These are phyloP conservation scores for Juncus effusus DNA, from an alignment of 176 grass and related monocot species.

Conservation along the genomic window DNA sequence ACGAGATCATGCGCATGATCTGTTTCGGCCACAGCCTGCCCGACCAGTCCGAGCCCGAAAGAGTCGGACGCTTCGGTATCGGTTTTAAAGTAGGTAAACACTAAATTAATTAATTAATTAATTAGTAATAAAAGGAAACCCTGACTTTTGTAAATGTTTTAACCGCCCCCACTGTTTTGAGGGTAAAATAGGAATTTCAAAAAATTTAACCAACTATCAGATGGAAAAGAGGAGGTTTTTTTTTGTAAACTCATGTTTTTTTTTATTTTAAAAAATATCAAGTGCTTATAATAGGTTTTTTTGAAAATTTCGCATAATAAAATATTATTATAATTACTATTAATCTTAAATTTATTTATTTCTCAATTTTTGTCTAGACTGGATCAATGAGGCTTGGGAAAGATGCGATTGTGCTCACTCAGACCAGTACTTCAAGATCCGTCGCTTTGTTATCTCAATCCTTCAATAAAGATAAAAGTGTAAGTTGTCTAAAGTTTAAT, in stretches of 20 bases:
- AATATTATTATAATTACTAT: no score
- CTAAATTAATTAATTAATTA: conserved; percentile 3
- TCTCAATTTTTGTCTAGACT: conserved; percentile 46
- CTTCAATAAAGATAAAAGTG: conserved; percentile 70
- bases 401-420: conserved; percentile 83
- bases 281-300: background rate
- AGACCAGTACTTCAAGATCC: conserved; percentile 67
- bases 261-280: background rate
- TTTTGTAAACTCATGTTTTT: background rate
- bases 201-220: no score
- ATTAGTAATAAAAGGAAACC: background rate
- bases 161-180: background rate
- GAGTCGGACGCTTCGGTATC: conserved; percentile 79
- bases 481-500: conserved; percentile 30
- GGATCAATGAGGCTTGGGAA: conserved; percentile 90
- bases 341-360: no score
- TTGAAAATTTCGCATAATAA: background rate
- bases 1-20: conserved; percentile 72
- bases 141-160: background rate
- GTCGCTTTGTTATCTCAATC: conserved; percentile 79
- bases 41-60: conserved; percentile 34
- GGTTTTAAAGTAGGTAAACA: conserved; percentile 52
- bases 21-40: conserved; percentile 80
- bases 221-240: background rate
- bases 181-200: no score